Evolutionary conservation across 257 asterid species (phyloP), one percentile per base, ranked within the genome.

Genomic region (Ehretia macrophylla): DNA sequence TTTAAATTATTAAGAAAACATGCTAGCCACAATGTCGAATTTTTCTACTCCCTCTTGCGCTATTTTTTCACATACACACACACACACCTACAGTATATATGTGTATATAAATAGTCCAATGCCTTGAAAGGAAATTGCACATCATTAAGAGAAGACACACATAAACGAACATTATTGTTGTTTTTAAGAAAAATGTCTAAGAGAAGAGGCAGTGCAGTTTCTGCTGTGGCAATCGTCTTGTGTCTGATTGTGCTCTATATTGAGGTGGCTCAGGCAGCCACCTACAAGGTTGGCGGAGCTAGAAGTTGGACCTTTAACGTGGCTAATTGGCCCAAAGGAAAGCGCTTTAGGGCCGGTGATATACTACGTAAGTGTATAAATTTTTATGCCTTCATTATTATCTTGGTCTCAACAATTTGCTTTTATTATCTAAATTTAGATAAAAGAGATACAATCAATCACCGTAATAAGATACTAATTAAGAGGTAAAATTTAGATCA

Each of bases 271-370:
- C 63, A 55, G 8, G 73, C 38, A 14, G 39, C 73, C 1, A 66
- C 44, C 17, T 80, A 60, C 73, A 62, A 14, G 8, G 86, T 84
- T 55, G 88, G 88, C 2, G 79, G 20, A 8, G 17, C 70, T 8
- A 63, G 60, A 1, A 87, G 91, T 0, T 84, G 92, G 92, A 65
- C 74, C 67, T 78, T n/a, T 74, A 76, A 70, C 64, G 61, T 65
- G 17, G 68, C 8, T 23, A 27, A 64, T 50, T 83, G 87, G 91
- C 80, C 85, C 14, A 47, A 14, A 0, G 85, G 88, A 50, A 78
- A 74, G 64, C 68, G 66, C 11, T 84, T 81, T 46, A 59, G 60
- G 39, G 83, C 85, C 39, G 92, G 92, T 13, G 92, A 84, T 51
- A 65, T 60, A 4, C 81, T 84, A n/a, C n/a, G 87, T 81, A 68